Evolutionary conservation across 2,329 filamentous ascomycete species (phyloP), one percentile per base, ranked within the genome.

Genomic region (Arachnomyces sp.): DNA sequence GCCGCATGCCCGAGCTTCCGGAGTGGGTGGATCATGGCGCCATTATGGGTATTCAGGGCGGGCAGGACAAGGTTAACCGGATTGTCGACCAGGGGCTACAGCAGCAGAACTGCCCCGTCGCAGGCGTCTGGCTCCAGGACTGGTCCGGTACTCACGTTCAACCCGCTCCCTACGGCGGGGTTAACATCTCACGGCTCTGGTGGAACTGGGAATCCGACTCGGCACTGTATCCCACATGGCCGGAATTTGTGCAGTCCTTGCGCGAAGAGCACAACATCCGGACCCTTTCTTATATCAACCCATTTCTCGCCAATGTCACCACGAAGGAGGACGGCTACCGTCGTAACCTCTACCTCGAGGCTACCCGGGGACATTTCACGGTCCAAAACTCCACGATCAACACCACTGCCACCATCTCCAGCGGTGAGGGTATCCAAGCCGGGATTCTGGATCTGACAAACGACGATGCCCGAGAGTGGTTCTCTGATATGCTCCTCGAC

Each of bases 151-250:
- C 60, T 7, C 58, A 61, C 34, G 43, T 49, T 6, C 60, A 64
- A 38, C 44, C 49, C 3, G 60, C 54, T 11, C 56, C 59, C 6
- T 60, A 57, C 36, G 46, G 52, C 40, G 50, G 53, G 31, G 42
- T 54, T 21, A 58, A 58, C 38, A 53, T 64, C 28, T 59, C 56
- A 12, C 52, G 61, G 21, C 52, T 64, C 2, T 63, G 60, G 60
- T 64, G 60, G 61, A 64, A 64, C 40, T 63, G 60, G 60, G 61
- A 64, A 43, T 50, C 55, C 13, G 60, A 64, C 38, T 46, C 48
- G 7, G 39, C 45, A 4, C 52, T 63, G 1, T 64, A 63, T 39
- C 61, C 61, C 0, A 53, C 46, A 1, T 63, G 59, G 60, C 45
- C 45, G n/a, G 39, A 57, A 4, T 63, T 61, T 36, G 60, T 62